A percentile compares a stretch with the other conserved stretches of the same genome.
Evolutionary conservation across 495 filamentous ascomycete genomes (phyloP).

Genomic region (Aspergillus affinis): DNA sequence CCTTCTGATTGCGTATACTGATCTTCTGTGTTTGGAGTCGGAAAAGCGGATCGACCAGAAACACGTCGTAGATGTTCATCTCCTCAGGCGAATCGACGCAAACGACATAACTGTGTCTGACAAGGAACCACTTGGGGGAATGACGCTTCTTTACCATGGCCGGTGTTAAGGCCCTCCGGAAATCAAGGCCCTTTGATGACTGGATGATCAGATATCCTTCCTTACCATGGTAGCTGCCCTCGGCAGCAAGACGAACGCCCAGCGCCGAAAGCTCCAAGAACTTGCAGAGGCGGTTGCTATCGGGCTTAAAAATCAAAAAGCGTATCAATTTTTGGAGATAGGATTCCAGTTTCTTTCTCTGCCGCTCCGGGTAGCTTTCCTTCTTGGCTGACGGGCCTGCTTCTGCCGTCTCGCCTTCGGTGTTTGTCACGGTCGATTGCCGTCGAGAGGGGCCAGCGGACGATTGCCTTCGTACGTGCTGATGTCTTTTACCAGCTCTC

Average conservation of each 20-base stretch:
- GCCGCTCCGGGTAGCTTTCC: conserved; percentile 63
- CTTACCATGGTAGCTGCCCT: conserved; percentile 96
- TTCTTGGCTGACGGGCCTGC: conserved; percentile 39
- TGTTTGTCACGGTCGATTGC: conserved; percentile 56
- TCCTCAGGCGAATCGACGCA: conserved; percentile 97
- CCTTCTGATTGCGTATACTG: conserved; percentile 59
- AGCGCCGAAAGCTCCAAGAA: conserved; percentile 94
- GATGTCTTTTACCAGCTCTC: conserved; percentile 43
- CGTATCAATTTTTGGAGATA: conserved; percentile 95
- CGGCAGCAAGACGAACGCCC: conserved; percentile 90
- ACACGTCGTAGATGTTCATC: conserved; percentile 99
- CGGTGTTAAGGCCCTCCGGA: conserved; percentile 76
- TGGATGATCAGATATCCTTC: conserved; percentile 92
- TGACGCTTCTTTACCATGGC: conserved; percentile 74
- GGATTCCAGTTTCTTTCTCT: conserved; percentile 81
- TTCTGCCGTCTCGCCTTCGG: conserved; percentile 48
- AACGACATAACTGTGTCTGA: conserved; percentile 95
- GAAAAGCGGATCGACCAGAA: conserved; percentile 86
- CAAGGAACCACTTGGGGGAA: conserved; percentile 93
- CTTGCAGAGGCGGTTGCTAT: conserved; percentile 93
- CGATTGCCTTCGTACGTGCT: conserved; percentile 51
- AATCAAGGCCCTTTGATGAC: conserved; percentile 87
- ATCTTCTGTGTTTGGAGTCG: conserved; percentile 67
- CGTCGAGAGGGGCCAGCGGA: conserved; percentile 53
- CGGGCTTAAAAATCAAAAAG: conserved; percentile 91